These are phyloP conservation scores for Osmanthus fragrans DNA, from an alignment of 257 asterid species.

Conservation along the genomic window DNA sequence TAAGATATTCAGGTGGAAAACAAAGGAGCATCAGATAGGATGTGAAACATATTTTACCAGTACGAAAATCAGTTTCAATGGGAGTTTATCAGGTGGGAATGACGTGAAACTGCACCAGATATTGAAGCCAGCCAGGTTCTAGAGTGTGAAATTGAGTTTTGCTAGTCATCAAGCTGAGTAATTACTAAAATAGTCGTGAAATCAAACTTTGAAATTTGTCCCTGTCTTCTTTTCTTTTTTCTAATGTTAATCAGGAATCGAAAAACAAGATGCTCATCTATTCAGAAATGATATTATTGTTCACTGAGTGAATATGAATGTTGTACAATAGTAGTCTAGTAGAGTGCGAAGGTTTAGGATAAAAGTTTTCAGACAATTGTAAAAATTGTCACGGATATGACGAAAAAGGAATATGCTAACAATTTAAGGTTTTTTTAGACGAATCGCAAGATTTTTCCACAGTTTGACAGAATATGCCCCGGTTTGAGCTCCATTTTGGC, in stretches of 20 bases:
- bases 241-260: too few relatives aligned
- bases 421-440: too few relatives aligned
- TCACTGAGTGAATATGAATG: background rate
- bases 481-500: too few relatives aligned
- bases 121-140: background rate
- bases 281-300: background rate
- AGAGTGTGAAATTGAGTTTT: background rate
- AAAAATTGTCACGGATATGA: too few relatives aligned
- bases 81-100: background rate
- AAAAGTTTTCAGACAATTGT: too few relatives aligned
- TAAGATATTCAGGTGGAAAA: constrained; percentile 48
- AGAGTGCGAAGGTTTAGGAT: background rate
- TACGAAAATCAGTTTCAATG: background rate
- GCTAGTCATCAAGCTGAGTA: background rate
- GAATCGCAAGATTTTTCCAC: background rate
- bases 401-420: too few relatives aligned
- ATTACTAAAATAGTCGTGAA: background rate
- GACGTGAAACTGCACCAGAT: background rate
- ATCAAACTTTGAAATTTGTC: too few relatives aligned
- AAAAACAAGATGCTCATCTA: background rate
- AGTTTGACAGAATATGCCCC: background rate
- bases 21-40: constrained; percentile 42
- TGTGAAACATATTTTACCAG: constrained; percentile 24
- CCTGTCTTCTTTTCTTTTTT: too few relatives aligned
- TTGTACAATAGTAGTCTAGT: background rate